phyloP scores from a whole-genome alignment of 306 rosid genomes.

The Boehmeria nivea region DNA sequence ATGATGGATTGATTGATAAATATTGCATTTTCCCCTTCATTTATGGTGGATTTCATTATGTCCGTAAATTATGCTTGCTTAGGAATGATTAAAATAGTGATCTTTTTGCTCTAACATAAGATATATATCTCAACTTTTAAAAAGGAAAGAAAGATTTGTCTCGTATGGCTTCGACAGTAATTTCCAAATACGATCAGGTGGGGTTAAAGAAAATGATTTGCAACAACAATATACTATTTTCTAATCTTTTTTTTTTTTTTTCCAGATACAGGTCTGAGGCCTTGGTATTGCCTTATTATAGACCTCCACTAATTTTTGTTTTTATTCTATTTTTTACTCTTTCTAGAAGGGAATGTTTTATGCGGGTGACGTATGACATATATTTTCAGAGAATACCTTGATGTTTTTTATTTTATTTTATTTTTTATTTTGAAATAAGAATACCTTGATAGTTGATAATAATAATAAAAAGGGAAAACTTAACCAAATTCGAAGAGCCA shows the following conservation, averaged over 20 bases:
- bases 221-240: slow-evolving; percentile 3
- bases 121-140: neutral
- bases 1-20: no score
- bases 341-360: slow-evolving; percentile 22
- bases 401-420: neutral
- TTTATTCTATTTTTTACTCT: neutral
- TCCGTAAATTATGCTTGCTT: neutral
- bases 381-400: no score
- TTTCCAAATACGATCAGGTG: neutral
- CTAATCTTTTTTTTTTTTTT: neutral
- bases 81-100: neutral
- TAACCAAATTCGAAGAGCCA: slow-evolving; percentile 11
- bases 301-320: slow-evolving; percentile 8
- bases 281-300: slow-evolving; percentile 13
- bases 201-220: slow-evolving; percentile 19
- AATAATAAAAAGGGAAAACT: neutral
- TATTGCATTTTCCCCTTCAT: no score
- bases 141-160: neutral
- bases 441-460: neutral
- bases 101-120: neutral
- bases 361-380: slow-evolving; percentile 31
- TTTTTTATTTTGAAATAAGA: no score
- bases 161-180: neutral
- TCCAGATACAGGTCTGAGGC: slow-evolving; percentile 5
- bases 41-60: no score